Base-by-base conservation (phyloP, 352 stramenopile species). In the Globisporangium heterothallicum region DNA sequence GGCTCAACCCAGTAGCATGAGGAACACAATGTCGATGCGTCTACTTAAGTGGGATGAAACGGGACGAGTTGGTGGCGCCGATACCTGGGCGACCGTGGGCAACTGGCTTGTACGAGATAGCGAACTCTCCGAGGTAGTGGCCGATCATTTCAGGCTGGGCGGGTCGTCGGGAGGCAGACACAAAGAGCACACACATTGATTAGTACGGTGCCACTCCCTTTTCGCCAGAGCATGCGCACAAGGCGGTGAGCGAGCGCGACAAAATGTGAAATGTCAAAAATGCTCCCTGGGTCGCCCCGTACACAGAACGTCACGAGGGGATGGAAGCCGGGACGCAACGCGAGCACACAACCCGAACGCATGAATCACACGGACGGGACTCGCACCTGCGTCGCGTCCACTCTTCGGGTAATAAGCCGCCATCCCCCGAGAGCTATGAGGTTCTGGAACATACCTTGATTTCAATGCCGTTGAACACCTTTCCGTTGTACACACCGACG, bases 41-140 rank as follows among this genome's bases (percentile, higher is more conserved):
- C 56, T 97, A 98, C 74, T 99, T 98, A 72, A 99, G 96, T 68
- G 97, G 97, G 75, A 99, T 99, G 88, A 99, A 99, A 75, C 97
- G 92, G 54, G 88, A 95, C 74, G 92, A 91, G 78, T 98, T 97
- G 50, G 95, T 98, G 46, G 95, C 96, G 55, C 94, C 97, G 63
- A 99, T 98, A 95, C 97, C 97, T 63, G 97, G 97, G 79, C 97
- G 94, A 83, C 97, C 96, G 84, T 99, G 96, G 68, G 94, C 89
- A 44, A 99, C 96, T 50, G 96, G 95, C 88, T 98, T 98, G 78
- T 93, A 94, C 30, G 97, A 98, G 82, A 99, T 99, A 64, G 96
- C 97, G 70, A 99, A 99, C 79, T 99, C 97, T 80, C 94, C 97
- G 42, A 99, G 88, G 84, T 99, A 99, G 91, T 99, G 97, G 59